Conservation (phyloP, 257 asterid genomes). For the Petrea volubilis region DNA sequence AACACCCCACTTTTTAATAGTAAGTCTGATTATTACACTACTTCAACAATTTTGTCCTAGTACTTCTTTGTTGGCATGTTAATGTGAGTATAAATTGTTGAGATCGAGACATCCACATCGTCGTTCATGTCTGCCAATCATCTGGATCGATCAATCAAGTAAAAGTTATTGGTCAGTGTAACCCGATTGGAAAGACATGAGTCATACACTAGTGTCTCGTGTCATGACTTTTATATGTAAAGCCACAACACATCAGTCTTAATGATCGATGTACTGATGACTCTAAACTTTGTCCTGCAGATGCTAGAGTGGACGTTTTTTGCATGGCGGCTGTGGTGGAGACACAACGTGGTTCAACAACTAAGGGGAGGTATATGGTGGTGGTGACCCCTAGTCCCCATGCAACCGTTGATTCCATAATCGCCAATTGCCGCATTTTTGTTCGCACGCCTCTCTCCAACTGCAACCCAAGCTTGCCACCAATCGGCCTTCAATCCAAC, state of each 20-base stretch:
- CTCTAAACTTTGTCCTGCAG: slow-evolving; percentile 15
- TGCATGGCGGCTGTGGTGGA: slow-evolving; percentile 16
- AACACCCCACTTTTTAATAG: slow-evolving; percentile 42
- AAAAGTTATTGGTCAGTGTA: no score
- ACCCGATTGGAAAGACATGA: no score
- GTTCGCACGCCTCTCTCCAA: slow-evolving; percentile 26
- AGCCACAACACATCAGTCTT: no score
- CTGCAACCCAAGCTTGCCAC: slow-evolving; percentile 22
- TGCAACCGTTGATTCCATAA: background rate
- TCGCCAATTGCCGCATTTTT: slow-evolving; percentile 24
- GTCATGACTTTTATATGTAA: no score
- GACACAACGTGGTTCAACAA: background rate
- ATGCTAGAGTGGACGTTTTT: slow-evolving; percentile 18
- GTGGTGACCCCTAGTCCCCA: slow-evolving; percentile 12
- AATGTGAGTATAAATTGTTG: no score
- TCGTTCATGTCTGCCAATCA: no score
- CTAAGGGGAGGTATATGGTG: slow-evolving; percentile 19
- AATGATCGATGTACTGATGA: no score
- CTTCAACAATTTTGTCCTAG: background rate
- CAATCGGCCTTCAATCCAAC: slow-evolving; percentile 21
- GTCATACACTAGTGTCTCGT: no score
- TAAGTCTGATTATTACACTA: background rate
- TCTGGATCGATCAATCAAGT: no score
- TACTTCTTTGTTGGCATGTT: no score
- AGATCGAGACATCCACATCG: no score